These are phyloP conservation scores for Triticum aestivum DNA, from an alignment of 176 grass and related monocot species.

Conservation along the genomic window DNA sequence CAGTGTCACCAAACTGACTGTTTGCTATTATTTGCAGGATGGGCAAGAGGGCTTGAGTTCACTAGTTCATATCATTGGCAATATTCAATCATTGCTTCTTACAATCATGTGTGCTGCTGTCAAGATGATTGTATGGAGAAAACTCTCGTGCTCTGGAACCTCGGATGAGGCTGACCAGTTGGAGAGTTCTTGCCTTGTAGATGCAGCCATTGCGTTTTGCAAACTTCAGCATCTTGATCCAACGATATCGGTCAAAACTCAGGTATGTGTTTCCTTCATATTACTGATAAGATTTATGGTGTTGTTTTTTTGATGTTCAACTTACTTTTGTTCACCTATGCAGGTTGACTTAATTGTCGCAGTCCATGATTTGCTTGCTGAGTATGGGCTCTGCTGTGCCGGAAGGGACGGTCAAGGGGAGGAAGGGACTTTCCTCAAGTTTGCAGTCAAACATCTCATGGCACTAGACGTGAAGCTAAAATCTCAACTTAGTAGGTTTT, in stretches of 20 bases:
- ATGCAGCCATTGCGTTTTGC: conserved; percentile 92
- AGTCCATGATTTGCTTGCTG: conserved; percentile 94
- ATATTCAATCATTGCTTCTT: conserved; percentile 86
- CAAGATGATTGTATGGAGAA: conserved; percentile 74
- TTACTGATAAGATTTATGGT: conserved; percentile 18
- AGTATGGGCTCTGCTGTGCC: conserved; percentile 92
- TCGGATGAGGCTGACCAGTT: conserved; percentile 63
- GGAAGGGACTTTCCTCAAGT: conserved; percentile 92
- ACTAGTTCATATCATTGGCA: conserved; percentile 51
- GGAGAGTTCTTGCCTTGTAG: conserved; percentile 77
- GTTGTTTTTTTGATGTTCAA: conserved; percentile 12
- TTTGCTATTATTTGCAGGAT: conserved; percentile 52
- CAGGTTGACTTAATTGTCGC: conserved; percentile 92
- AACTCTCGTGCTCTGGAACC: conserved; percentile 43
- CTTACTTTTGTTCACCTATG: conserved; percentile 32
- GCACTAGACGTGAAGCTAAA: conserved; percentile 91
- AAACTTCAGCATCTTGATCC: conserved; percentile 94
- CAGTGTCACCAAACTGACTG: not conserved
- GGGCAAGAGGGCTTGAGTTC: conserved; percentile 55
- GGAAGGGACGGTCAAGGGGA: conserved; percentile 72
- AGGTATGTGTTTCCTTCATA: conserved; percentile 53
- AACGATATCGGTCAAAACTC: conserved; percentile 76
- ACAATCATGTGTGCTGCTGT: conserved; percentile 74
- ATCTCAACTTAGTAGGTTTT: conserved; percentile 73
- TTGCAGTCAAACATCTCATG: conserved; percentile 96